Conservation (phyloP, 345 rosid species). For the Murraya paniculata region DNA sequence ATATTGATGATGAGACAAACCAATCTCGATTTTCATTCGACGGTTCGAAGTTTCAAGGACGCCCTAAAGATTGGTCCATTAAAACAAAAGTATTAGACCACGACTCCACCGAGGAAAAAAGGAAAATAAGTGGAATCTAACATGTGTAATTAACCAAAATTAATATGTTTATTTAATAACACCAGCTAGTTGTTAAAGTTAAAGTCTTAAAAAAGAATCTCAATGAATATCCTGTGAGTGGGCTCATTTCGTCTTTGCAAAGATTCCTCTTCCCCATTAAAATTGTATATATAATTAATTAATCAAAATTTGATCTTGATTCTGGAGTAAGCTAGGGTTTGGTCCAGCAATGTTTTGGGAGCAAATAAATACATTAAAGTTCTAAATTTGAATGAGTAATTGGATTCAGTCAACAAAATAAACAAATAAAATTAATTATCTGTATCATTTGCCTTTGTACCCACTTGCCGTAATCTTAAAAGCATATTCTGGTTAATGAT, state of each 20-base stretch:
- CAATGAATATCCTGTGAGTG: slow-evolving; percentile 5
- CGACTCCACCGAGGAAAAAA: neutral
- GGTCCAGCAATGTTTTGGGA: slow-evolving; percentile 2
- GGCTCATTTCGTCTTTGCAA: neutral
- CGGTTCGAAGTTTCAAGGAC: neutral
- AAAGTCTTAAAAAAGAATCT: neutral
- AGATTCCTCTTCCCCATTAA: slow-evolving; percentile 5
- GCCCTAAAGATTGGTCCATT: neutral
- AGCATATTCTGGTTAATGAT: neutral
- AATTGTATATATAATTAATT: neutral
- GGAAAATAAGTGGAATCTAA: neutral
- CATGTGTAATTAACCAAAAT: neutral
- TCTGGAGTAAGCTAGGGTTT: slow-evolving; percentile 2
- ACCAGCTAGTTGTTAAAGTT: neutral
- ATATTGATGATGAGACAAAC: neutral
- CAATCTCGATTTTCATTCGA: neutral
- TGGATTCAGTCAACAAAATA: neutral
- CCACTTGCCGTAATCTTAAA: neutral
- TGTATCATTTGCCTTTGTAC: neutral
- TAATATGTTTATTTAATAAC: neutral
- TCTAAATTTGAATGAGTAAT: neutral
- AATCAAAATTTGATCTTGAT: neutral
- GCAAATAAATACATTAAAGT: neutral
- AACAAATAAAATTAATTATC: too few relatives aligned
- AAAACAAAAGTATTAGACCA: neutral